Evolutionary conservation across 306 rosid genomes (phyloP).

Genomic region (Quercus aquifolioides): DNA sequence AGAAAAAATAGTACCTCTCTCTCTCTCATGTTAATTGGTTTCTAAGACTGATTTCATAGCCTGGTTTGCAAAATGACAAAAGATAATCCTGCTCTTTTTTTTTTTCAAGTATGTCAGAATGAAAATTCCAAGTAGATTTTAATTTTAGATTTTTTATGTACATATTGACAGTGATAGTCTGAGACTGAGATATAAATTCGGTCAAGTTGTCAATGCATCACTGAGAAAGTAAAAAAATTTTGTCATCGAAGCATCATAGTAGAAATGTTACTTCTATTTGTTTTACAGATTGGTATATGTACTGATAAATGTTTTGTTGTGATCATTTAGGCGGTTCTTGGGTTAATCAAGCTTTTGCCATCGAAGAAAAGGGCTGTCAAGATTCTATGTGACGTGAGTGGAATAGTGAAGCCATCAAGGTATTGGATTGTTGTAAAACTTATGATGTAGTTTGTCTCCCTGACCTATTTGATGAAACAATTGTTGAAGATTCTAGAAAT

Average conservation of each 20-base stretch:
- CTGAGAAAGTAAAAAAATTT: neutral
- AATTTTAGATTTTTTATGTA: no score
- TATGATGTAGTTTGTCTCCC: no score
- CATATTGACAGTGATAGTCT: neutral
- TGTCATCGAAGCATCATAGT: neutral
- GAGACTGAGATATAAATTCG: neutral
- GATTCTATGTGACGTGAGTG: constrained; percentile 43
- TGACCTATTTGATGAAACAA: neutral
- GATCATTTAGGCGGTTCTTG: constrained; percentile 40
- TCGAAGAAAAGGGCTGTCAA: constrained; percentile 57
- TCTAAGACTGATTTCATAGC: neutral
- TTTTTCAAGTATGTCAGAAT: neutral
- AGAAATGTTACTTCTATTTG: neutral
- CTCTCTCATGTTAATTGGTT: neutral
- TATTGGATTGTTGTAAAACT: neutral
- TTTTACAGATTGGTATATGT: neutral
- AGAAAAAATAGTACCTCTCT: neutral
- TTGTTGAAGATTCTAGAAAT: no score
- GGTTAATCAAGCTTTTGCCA: constrained; percentile 49
- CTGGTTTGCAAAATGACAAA: neutral
- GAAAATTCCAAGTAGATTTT: neutral
- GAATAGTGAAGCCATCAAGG: constrained; percentile 53
- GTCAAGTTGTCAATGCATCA: neutral
- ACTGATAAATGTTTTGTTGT: neutral
- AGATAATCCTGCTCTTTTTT: neutral